Evolutionary conservation across 768 basidiomycete genomes (phyloP), one percentile per base, ranked within the genome.

Genomic region (Amanita pseudoporphyria): DNA sequence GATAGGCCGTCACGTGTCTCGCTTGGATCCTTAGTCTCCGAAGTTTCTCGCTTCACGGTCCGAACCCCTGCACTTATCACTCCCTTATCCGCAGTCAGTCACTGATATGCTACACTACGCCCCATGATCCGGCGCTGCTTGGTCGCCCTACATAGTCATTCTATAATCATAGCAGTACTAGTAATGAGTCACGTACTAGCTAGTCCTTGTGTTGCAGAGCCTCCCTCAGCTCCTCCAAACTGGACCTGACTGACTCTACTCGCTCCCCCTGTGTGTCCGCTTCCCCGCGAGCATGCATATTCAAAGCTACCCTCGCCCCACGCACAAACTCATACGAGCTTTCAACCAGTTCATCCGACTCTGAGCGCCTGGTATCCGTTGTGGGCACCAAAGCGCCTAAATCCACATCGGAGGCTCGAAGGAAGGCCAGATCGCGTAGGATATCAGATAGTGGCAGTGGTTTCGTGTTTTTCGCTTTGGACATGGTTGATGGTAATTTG

Each of bases 361-460:
- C 53, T 44, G 54, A 30, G 7, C 40, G 55, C 24, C 47, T 35
- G 45, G 46, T 24, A 41, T 30, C 33, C 38, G 26, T 28, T 28
- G 53, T 47, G 54, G 62, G 56, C 49, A 61, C 18, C 43, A 66
- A 52, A 48, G 63, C 47, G 10, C 58, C 57, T 24, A 71, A 49
- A 54, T 71, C 66, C 14, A 66, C 38, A 32, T 74, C 77, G 9
- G 81, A 78, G 22, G 78, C 77, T 24, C 82, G 77, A 16, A 89
- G 66, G 28, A 86, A 63, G 5, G 87, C 85, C 19, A 90, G 76
- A 63, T 90, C 87, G 10, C 74, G 81, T 32, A 88, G 71, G 6
- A 78, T 79, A 49, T 79, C 73, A 51, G 70, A 62, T 26, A 87
- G 70, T 6, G 78, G 67, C 36, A 88, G 69, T 10, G 79, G 74